These are phyloP conservation scores for Talaromyces borbonicus DNA, from an alignment of 495 filamentous ascomycete species.

Conservation along the genomic window DNA sequence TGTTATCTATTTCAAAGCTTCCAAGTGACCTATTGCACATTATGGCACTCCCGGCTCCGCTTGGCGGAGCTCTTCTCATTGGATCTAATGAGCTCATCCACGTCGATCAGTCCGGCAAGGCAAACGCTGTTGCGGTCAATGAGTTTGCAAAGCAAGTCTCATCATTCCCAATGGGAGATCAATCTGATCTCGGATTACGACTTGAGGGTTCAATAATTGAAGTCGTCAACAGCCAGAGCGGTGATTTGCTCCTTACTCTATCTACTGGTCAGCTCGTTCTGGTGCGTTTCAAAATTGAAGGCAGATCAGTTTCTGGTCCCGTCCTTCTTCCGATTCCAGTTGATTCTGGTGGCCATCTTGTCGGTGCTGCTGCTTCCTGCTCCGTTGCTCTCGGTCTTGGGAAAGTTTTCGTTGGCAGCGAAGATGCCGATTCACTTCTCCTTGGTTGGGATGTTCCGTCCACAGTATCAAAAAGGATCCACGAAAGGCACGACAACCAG, in stretches of 20 bases:
- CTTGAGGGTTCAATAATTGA: conserved; percentile 78
- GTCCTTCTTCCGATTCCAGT: conserved; percentile 50
- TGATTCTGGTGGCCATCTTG: conserved; percentile 48
- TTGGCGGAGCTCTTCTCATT: conserved; percentile 80
- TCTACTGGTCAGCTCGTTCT: conserved; percentile 65
- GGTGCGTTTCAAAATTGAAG: conserved; percentile 78
- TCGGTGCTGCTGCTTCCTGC: conserved; percentile 58
- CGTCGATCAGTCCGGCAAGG: conserved; percentile 90
- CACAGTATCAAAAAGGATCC: conserved; percentile 31
- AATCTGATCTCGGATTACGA: conserved; percentile 67
- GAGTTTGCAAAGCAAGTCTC: conserved; percentile 72
- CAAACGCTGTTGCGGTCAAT: conserved; percentile 91
- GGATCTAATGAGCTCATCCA: conserved; percentile 89
- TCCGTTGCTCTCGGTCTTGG: conserved; percentile 56
- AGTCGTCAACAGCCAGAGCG: conserved; percentile 58
- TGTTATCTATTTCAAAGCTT: conserved; percentile 73
- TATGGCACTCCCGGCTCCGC: conserved; percentile 70
- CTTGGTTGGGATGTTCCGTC: conserved; percentile 65
- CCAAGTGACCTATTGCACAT: conserved; percentile 86
- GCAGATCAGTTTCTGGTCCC: conserved; percentile 84
- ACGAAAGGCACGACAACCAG: conserved; percentile 34
- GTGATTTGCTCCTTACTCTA: conserved; percentile 78
- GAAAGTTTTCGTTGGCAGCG: conserved; percentile 77
- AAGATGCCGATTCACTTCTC: conserved; percentile 72
- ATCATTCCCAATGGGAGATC: conserved; percentile 71